Percentiles rank a stretch among this genome's conserved stretches.
These are phyloP conservation scores for Plasmodium inui DNA, from an alignment of 169 alveolate species.

Conservation along the genomic window DNA sequence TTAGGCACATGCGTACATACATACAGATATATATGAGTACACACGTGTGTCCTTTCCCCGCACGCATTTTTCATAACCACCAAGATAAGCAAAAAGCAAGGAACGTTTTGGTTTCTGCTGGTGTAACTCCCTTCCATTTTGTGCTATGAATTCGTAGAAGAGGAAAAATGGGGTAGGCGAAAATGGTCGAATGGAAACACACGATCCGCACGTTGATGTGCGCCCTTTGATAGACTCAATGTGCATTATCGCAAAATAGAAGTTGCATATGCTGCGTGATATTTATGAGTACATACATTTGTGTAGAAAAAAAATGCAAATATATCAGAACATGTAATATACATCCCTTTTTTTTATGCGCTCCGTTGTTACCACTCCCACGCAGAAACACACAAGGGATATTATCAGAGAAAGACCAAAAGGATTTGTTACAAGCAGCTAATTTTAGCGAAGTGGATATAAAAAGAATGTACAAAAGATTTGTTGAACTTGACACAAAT, in stretches of 20 bases:
- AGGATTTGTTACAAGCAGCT: conserved; percentile 88
- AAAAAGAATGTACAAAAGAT: conserved; percentile 93
- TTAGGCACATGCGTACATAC: background rate
- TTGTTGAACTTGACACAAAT: conserved; percentile 93
- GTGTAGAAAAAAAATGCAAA: background rate
- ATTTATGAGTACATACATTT: background rate
- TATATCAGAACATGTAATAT: background rate
- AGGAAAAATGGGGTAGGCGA: background rate
- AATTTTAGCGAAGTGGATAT: conserved; percentile 93
- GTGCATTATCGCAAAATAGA: background rate
- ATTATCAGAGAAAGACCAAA: conserved; percentile 84
- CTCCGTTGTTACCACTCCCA: background rate
- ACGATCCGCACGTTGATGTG: background rate
- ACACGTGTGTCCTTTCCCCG: background rate
- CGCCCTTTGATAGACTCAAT: background rate
- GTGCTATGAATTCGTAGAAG: background rate
- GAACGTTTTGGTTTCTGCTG: background rate
- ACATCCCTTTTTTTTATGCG: background rate
- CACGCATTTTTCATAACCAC: background rate
- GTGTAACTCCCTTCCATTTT: background rate
- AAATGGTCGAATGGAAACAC: background rate
- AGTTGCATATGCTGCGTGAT: background rate
- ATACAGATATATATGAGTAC: conserved; percentile 1
- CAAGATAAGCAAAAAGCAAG: background rate
- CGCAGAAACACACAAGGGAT: conserved; percentile 55